Base-by-base conservation (phyloP, 306 rosid genomes). In the Pyrus bretschneideri region DNA sequence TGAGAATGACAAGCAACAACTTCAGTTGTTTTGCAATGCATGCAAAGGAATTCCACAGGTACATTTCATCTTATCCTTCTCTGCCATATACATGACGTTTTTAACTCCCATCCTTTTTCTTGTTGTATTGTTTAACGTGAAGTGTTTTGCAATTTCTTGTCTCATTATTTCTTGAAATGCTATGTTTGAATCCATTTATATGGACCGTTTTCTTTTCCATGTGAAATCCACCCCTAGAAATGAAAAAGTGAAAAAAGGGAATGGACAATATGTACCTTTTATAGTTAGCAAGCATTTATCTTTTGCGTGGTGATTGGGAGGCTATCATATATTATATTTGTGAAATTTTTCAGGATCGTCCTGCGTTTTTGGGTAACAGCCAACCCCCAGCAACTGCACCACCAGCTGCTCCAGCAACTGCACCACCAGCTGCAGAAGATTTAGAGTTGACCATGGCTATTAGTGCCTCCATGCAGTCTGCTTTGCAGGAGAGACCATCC, bases 21-120 rank as follows among this genome's bases (percentile, higher is more conserved):
- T 96, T 80, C 83, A 86, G 67, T 84, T 83, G 92, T 93, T 96
- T 85, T 91, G 90, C 80, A 84, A 93, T 85, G 98, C 99, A 38
- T 96, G 99, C 96, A 96, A 93, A 82, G 99, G 99, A 88, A 96
- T 93, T 80, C 91, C 97, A 27, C 91, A 86, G 96, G 99, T 96
- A 80, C 64, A 55, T 30, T 75, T 54, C 65, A 65, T 69, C 42
- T 54, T 78, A 65, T 76, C 78, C 23, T 79, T 62, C 51, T 65
- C 72, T 74, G 61, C 22, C 17, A 18, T 49, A 49, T 15, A 15
- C 54, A 49, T 49, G 55, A 17, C 21, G 21, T 49, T 49, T 49
- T 49, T 15, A 15, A 49, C 55, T 49, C 31, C 31, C 30, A 60
- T 25, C 66, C 66, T 60, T 5, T 25, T 27, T 60, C 35, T 25